Evolutionary conservation across 768 basidiomycete genomes (phyloP), one percentile per base, ranked within the genome.

Genomic region (Mycena filopes): DNA sequence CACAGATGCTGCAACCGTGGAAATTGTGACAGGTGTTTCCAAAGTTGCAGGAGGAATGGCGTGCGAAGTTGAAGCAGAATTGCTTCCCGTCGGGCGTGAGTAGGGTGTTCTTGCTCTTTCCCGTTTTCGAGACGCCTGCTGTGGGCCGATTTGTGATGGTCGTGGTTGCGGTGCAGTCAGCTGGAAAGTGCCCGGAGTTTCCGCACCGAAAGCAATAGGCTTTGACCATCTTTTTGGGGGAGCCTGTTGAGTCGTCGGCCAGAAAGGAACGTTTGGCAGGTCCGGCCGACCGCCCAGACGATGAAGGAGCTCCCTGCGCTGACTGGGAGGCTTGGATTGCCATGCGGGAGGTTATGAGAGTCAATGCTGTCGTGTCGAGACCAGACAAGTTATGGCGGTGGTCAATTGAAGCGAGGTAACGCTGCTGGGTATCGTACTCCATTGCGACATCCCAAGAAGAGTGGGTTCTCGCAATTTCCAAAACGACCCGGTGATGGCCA

Each of bases 1-100:
- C 48, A 60, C 79, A 79, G 67, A 81, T 60, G 58, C 70, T 75
- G 69, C 79, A 80, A 12, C 33, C 60, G 58, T 80, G 80, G 62
- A 55, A 33, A 57, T 66, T 60, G 36, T 33, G 38, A 71, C 78
- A 78, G 25, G 18, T 23, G 42, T 28, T 20, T 4, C 66, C 67
- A 21, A 42, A 71, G 5, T 36, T 29, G 66, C 77, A 77, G 29
- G 31, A 11, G n/a, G 65, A 64, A 3, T 25, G 21, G 20, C 26
- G 8, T 8, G 77, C 73, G 47, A 56, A 80, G 20, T 42, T 49
- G 67, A 80, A 77, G 55, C 77, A 79, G 67, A 55, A 78, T 7
- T 62, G 57, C 5, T 36, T 47, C 8, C 77, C 72, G 26, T 70
- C 21, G 0, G 72, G 65, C 3, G 58, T 56, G 1, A 60, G n/a